Percentiles rank a stretch among this genome's conserved stretches.
Evolutionary conservation across 2,329 filamentous ascomycete genomes (phyloP).

Genomic region (Colletotrichum falcatum): DNA sequence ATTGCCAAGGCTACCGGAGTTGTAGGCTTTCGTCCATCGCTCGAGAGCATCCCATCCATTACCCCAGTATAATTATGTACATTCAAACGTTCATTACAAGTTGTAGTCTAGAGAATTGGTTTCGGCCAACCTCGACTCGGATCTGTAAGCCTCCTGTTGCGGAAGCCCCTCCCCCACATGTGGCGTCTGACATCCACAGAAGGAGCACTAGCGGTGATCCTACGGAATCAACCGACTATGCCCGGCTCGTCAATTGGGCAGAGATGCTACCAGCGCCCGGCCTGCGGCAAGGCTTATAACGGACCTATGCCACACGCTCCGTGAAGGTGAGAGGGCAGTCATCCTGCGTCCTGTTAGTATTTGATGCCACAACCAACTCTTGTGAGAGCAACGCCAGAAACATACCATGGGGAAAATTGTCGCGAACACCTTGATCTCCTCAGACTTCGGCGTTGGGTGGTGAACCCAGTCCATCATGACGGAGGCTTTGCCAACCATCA

Average conservation of each 20-base stretch:
- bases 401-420: conserved; percentile 96
- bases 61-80: conserved; percentile 30
- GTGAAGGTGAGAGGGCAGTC: conserved; percentile 84
- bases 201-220: conserved; percentile 22
- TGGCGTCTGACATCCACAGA: conserved; percentile 23
- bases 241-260: conserved; percentile 14
- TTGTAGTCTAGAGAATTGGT: conserved; percentile 25
- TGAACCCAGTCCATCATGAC: conserved; percentile 92
- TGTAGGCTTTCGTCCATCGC: background rate
- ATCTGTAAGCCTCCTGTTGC: conserved; percentile 8
- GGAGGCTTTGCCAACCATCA: conserved; percentile 91
- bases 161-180: background rate
- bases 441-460: conserved; percentile 82
- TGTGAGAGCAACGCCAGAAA: conserved; percentile 41
- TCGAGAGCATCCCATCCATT: conserved; percentile 17
- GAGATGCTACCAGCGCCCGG: background rate
- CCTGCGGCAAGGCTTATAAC: conserved; percentile 3
- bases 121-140: conserved; percentile 28
- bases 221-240: conserved; percentile 5
- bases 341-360: conserved; percentile 66
- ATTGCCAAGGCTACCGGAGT: background rate
- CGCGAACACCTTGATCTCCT: conserved; percentile 98
- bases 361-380: conserved; percentile 12
- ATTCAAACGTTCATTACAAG: conserved; percentile 37
- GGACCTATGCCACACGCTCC: conserved; percentile 60